phyloP scores from a whole-genome alignment of 2,329 filamentous ascomycete species.

The Aspergillus felis region DNA sequence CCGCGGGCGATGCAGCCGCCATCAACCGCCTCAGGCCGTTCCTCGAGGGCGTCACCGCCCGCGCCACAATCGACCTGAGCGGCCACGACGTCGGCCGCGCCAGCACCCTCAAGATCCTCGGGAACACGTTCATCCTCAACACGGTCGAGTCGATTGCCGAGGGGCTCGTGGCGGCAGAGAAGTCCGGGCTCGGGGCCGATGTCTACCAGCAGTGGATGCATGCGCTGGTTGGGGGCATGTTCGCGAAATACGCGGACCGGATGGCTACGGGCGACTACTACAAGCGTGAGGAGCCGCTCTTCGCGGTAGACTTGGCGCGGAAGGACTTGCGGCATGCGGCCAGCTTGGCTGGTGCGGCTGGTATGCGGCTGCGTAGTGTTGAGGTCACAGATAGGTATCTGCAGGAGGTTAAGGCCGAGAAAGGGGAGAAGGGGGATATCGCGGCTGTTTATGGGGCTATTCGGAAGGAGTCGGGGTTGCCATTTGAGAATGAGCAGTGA shows the following conservation, averaged over 20 bases:
- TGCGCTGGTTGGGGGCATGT: slow-evolving; percentile 70
- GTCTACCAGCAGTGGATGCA: slow-evolving; percentile 69
- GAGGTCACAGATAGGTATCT: slow-evolving; percentile 68
- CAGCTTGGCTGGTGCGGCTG: slow-evolving; percentile 60
- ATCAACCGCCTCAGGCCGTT: slow-evolving; percentile 66
- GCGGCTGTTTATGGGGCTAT: slow-evolving; percentile 78
- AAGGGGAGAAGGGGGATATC: slow-evolving; percentile 70
- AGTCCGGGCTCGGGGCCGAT: slow-evolving; percentile 67
- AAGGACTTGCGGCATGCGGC: slow-evolving; percentile 78
- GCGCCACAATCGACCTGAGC: slow-evolving; percentile 65
- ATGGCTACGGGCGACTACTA: slow-evolving; percentile 76
- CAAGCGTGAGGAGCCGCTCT: slow-evolving; percentile 71
- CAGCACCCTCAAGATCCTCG: slow-evolving; percentile 72
- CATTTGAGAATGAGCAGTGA: slow-evolving; percentile 60
- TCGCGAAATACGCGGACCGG: slow-evolving; percentile 68
- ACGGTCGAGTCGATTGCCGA: slow-evolving; percentile 78
- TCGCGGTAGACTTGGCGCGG: slow-evolving; percentile 73
- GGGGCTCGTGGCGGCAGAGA: slow-evolving; percentile 74
- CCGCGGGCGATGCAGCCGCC: slow-evolving; percentile 60
- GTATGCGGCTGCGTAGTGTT: slow-evolving; percentile 60
- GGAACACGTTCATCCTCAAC: slow-evolving; percentile 81
- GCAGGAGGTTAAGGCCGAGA: slow-evolving; percentile 63
- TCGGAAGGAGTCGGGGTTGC: slow-evolving; percentile 68
- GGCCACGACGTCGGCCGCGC: slow-evolving; percentile 67
- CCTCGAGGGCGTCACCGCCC: slow-evolving; percentile 68